Base-by-base conservation (phyloP, 305 asterid genomes). In the Solanum hybrid region DNA sequence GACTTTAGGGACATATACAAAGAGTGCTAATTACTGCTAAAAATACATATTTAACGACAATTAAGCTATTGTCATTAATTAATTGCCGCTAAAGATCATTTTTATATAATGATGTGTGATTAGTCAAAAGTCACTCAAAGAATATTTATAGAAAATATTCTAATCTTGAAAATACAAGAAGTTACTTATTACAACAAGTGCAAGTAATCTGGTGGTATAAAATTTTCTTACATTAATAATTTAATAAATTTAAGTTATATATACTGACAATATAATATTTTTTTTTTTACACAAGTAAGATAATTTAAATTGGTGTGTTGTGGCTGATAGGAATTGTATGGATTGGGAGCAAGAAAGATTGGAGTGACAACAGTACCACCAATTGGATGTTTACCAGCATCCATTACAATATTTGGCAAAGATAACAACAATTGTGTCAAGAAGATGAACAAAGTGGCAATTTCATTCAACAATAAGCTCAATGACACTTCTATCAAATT, bases 321-420 rank as follows among this genome's bases (percentile, higher is more conserved):
- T 29, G 22, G 22, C n/a, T 32, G 75, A 32, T 90, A 95, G 99
- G 95, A 92, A 78, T 24, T 95, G 93, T 96, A 95, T 89, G 90
- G 91, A 56, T 35, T 95, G 93, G 99, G 99, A 92, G 99, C 97
- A 87, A 94, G 98, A 89, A 96, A 93, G 92, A 93, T 96, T 42
- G 99, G 99, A 80, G 99, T 94, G 92, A 91, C 98, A 79, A 96
- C 98, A 87, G 88, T 96, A 92, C 97, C 98, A 72, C 99, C 99
- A 85, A 92, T 96, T 29, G 99, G 99, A 81, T 96, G 99, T 38
- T 79, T 95, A 60, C 98, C 98, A 19, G 96, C 97, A 29, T 94
- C 94, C 40, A 96, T 96, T 32, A 96, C 99, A 34, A 88, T 95
- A 88, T 96, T 95, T 80, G 97, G 99, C 2, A 94, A 94, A 37